Evolutionary conservation across 106 monocot species (phyloP), one percentile per base, ranked within the genome.

Genomic region (Hemerocallis citrina): DNA sequence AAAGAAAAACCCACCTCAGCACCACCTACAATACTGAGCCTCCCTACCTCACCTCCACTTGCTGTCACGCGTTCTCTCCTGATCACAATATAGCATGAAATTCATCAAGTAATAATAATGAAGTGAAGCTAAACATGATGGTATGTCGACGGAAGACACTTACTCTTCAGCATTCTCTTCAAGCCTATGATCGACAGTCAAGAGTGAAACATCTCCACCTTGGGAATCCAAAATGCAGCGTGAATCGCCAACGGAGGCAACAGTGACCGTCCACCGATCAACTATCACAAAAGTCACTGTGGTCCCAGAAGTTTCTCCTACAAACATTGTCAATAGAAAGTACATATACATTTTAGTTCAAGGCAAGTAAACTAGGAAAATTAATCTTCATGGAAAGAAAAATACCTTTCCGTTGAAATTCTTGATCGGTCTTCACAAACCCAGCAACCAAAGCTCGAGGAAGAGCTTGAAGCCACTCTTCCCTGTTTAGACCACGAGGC

Each of bases 111-210:
- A 51, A 45, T 48, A 6, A 33, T 29, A 34, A 57, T 27, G 50
- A 70, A 61, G 27, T 34, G 22, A 37, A 57, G 28, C 7, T 24
- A 30, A n/a, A 50, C 13, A 68, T 34, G 2, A 34, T 27, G 16
- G 13, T 3, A 39, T 62, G 51, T 33, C 39, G 7, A 15, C 33
- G 2, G 27, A 57, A 52, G 28, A 9, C 24, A 60, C 73, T 20
- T 67, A 93, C 92, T 93, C 92, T 70, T 93, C 88, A 3, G 55
- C 79, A 79, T 93, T 93, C 68, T 93, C 92, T 85, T 93, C 92
- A 57, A 93, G 71, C 42, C 92, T 75, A 63, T 93, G 92, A 66
- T 93, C 92, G 37, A 93, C 92, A 10, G 92, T 93, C 50, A 93
- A 70, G 28, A 84, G 68, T 29, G 92, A 79, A 65, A 93, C 73